Conservation (phyloP, 352 stramenopile genomes). For the Elongisporangium senticosum region DNA sequence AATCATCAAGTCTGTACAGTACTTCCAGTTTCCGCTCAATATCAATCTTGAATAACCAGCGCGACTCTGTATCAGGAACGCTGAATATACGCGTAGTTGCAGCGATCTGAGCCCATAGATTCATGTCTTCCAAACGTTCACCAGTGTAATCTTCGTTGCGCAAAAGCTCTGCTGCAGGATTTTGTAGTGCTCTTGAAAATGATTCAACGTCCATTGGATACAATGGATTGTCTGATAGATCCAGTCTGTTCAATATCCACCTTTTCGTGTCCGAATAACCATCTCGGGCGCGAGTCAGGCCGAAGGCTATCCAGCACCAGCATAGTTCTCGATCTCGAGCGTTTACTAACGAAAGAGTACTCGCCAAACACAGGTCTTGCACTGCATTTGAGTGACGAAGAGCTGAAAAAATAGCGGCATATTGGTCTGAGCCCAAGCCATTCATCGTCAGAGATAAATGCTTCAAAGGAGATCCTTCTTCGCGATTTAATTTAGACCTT, state of each 20-base stretch:
- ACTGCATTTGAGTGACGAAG: too few species aligned
- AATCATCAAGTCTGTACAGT: not conserved
- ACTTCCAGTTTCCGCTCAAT: not conserved
- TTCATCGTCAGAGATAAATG: too few species aligned
- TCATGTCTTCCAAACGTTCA: not conserved
- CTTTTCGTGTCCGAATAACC: too few species aligned
- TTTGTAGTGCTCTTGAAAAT: not conserved
- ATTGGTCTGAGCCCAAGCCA: too few species aligned
- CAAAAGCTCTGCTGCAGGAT: not conserved
- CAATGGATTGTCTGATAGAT: slow-evolving; percentile 5
- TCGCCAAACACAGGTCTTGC: too few species aligned
- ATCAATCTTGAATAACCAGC: too few species aligned
- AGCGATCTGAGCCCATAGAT: not conserved
- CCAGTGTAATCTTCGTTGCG: not conserved
- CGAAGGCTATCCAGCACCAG: slow-evolving; percentile 6
- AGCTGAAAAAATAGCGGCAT: too few species aligned
- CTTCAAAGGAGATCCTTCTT: too few species aligned
- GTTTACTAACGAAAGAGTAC: too few species aligned
- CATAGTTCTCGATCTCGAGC: too few species aligned
- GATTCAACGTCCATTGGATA: slow-evolving; percentile 1
- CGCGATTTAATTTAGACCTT: too few species aligned
- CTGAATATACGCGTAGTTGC: not conserved
- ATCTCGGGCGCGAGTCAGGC: not conserved
- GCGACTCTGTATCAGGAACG: not conserved
- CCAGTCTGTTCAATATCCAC: not conserved